Conservation (phyloP, 1,139 yeast species). For the Debaryomyces sp. region DNA sequence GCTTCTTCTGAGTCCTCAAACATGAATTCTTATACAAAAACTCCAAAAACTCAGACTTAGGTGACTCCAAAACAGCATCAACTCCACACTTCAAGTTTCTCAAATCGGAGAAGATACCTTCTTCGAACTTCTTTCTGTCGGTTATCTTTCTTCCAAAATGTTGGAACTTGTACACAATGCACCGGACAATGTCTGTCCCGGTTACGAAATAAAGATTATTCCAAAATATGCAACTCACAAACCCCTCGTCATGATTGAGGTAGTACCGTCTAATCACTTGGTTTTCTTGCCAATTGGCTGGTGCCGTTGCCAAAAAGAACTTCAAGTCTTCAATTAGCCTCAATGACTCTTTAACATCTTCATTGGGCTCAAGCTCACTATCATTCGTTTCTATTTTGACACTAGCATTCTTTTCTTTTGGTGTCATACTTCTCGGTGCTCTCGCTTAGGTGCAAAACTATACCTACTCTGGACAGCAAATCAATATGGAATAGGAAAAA, state of each 20-base stretch:
- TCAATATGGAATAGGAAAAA: neutral
- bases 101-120: conserved; percentile 90
- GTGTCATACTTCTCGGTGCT: neutral
- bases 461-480: neutral
- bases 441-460: conserved; percentile 2
- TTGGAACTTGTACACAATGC: conserved; percentile 85
- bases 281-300: conserved; percentile 90
- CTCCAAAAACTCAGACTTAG: conserved; percentile 83
- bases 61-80: conserved; percentile 87
- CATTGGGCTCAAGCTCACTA: conserved; percentile 1
- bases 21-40: conserved; percentile 86
- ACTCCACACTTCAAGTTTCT: conserved; percentile 84
- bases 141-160: conserved; percentile 85
- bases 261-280: conserved; percentile 87
- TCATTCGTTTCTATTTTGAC: neutral
- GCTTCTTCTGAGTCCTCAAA: conserved; percentile 92
- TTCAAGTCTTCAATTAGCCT: conserved; percentile 75
- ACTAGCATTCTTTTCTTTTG: neutral
- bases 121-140: conserved; percentile 94
- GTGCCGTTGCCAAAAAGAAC: conserved; percentile 88
- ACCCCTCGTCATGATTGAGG: conserved; percentile 85
- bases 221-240: conserved; percentile 92
- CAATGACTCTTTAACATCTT: conserved; percentile 51
- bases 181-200: conserved; percentile 94
- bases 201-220: conserved; percentile 87